Evolutionary conservation across 106 monocot species (phyloP).

Genomic region (Hemerocallis citrina): DNA sequence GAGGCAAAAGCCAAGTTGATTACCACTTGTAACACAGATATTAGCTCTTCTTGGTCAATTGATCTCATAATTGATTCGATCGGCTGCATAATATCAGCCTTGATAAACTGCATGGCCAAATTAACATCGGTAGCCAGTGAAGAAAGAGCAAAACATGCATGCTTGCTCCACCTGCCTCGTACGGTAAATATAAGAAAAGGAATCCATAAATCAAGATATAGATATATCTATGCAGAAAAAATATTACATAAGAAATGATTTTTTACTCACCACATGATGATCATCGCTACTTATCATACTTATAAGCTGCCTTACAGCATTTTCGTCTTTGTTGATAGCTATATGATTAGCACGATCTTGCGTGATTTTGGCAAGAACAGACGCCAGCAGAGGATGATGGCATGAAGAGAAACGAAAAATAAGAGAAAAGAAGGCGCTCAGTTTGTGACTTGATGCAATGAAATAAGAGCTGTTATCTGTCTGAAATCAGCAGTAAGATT

Average conservation of each 20-base stretch:
- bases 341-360: conserved; percentile 75
- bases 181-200: neutral
- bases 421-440: conserved; percentile 90
- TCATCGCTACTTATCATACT: conserved; percentile 96
- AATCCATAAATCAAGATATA: conserved; percentile 3
- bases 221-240: conserved; percentile 1
- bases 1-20: conserved; percentile 79
- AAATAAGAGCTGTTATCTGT: conserved; percentile 84
- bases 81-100: conserved; percentile 91
- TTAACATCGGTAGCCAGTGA: conserved; percentile 74
- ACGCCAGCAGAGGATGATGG: conserved; percentile 96
- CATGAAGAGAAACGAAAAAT: conserved; percentile 98
- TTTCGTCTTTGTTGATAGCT: conserved; percentile 90
- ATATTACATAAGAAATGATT: neutral
- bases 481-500: conserved; percentile 38
- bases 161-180: conserved; percentile 90
- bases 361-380: conserved; percentile 82
- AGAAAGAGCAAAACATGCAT: conserved; percentile 85
- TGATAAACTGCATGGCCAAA: conserved; percentile 89
- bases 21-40: conserved; percentile 84
- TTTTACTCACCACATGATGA: conserved; percentile 70
- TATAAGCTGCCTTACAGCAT: conserved; percentile 92
- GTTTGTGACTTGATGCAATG: conserved; percentile 74
- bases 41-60: conserved; percentile 59
- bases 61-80: conserved; percentile 77